A percentile compares a stretch with the other conserved stretches of the same genome.
These are phyloP conservation scores for Proliferodiscus dingleyae DNA, from an alignment of 2,329 filamentous ascomycete genomes.

Conservation along the genomic window DNA sequence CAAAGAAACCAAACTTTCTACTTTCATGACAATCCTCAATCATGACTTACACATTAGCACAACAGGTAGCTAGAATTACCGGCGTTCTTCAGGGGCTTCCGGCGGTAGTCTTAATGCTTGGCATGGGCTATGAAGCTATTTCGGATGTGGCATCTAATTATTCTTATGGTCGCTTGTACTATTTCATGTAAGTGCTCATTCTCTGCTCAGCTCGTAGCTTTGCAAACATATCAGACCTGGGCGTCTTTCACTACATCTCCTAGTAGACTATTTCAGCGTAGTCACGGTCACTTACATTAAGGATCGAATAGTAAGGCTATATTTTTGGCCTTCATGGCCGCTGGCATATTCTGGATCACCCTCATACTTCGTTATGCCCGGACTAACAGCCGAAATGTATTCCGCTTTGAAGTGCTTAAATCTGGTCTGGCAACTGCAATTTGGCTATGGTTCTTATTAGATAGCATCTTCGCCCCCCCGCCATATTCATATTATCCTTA, in stretches of 20 bases:
- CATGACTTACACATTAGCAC: conserved; percentile 2
- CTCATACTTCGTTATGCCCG: conserved; percentile 16
- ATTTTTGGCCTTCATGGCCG: conserved; percentile 14
- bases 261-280: too few species aligned
- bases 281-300: too few species aligned
- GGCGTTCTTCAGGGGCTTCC: conserved; percentile 11
- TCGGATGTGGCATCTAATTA: not conserved
- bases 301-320: conserved; percentile 10
- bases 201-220: not conserved
- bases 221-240: not conserved
- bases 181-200: conserved; percentile 1
- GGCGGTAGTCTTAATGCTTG: conserved; percentile 3
- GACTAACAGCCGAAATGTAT: conserved; percentile 1
- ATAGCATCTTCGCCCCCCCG: conserved; percentile 11
- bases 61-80: conserved; percentile 6
- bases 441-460: conserved; percentile 23
- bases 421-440: conserved; percentile 13
- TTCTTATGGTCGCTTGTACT: not conserved
- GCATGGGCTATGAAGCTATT: conserved; percentile 1
- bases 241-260: too few species aligned
- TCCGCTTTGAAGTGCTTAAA: conserved; percentile 18
- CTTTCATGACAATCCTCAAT: not conserved
- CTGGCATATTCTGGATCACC: conserved; percentile 19
- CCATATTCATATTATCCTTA: conserved; percentile 1
- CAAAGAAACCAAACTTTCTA: too few species aligned